Evolutionary conservation across 164 flowering plant genomes (phyloP).

Genomic region (Piper longum): DNA sequence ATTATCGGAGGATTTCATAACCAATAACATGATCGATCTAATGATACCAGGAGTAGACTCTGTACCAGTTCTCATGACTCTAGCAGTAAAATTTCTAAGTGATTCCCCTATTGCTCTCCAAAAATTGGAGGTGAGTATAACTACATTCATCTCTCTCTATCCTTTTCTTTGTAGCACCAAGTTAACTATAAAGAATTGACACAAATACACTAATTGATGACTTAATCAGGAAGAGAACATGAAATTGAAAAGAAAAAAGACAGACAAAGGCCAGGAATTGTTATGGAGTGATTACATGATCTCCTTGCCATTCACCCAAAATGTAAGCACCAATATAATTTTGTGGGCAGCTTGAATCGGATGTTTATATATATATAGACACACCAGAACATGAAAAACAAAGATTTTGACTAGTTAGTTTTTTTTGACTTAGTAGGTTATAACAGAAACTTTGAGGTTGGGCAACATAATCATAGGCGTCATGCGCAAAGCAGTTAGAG

Average conservation of each 20-base stretch:
- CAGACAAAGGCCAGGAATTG: conserved; percentile 29
- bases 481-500: conserved; percentile 78
- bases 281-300: conserved; percentile 53
- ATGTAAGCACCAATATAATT: conserved; percentile 24
- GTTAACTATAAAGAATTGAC: not conserved
- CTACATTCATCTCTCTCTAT: not conserved
- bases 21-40: conserved; percentile 76
- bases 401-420: not conserved
- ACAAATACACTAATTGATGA: not conserved
- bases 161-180: not conserved
- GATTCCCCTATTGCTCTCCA: conserved; percentile 70
- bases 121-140: conserved; percentile 38
- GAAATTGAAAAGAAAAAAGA: conserved; percentile 44
- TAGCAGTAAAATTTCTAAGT: conserved; percentile 71
- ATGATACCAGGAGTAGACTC: conserved; percentile 98
- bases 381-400: not conserved
- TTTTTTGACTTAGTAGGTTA: conserved; percentile 37
- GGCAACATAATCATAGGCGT: conserved; percentile 81
- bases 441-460: conserved; percentile 82
- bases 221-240: conserved; percentile 67
- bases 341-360: not conserved
- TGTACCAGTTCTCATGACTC: conserved; percentile 77
- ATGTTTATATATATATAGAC: not conserved
- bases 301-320: conserved; percentile 67
- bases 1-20: conserved; percentile 53